Base-by-base conservation (phyloP, 1,139 yeast genomes). In the Hemisphaericaspora xylofermentans region DNA sequence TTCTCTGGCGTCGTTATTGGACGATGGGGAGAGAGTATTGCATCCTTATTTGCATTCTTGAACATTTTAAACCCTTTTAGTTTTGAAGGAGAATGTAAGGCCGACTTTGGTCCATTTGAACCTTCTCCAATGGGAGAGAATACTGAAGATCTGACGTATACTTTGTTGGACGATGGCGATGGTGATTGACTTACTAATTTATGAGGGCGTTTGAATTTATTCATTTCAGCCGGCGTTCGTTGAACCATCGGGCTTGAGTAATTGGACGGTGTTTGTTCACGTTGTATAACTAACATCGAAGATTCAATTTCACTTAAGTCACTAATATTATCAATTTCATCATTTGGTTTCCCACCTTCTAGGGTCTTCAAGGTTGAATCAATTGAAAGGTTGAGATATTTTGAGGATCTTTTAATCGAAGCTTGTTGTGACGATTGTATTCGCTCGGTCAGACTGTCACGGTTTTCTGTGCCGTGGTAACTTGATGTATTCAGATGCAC, bases 201-300 rank as follows among this genome's bases (percentile, higher is more conserved):
- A 45, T 75, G 78, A 1, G 78, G 75, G 32, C 78, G 60, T 46
- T 74, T 74, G 48, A 68, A 72, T 46, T 71, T 71, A 47, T 71
- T 71, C 45, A 24, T 13, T 13, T 36, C 39, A 2, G 18, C 28
- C 12, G 39, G 39, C 2, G 39, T 36, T 19, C 39, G 17, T n/a
- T 26, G 24, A 6, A 18, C 27, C 18, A 22, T 7, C 2, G 39
- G 39, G 15, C 39, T 36, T 2, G 38, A 12, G 19, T 28, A 35
- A 15, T 21, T 29, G 13, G 33, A 28, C 8, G 62, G 59, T 12
- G 58, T 54, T 21, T 47, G 46, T 40, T 56, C 59, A 15, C 52
- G 46, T 18, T 14, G 10, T 8, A n/a, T 28, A 16, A 29, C 5
- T 15, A 36, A 6, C 19, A 36, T 47, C 32, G 57, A 51, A 15